Evolutionary conservation across 2,329 filamentous ascomycete genomes (phyloP), one percentile per base, ranked within the genome.

Genomic region (Phyllosticta citriasiana): DNA sequence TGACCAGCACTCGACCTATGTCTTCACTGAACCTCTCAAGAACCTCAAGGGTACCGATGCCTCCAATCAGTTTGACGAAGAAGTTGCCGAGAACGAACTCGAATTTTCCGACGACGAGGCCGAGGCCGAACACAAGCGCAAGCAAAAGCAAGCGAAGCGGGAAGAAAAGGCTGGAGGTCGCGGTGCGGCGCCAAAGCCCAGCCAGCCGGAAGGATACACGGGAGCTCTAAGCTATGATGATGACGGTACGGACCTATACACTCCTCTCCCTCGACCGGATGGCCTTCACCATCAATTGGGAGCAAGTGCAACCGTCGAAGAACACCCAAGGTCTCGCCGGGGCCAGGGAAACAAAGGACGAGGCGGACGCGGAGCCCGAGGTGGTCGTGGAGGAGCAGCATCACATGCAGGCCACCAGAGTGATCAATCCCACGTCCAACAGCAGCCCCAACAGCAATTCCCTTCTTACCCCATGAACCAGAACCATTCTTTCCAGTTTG

Each of bases 101-200:
- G 94, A 97, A 71, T 97, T 97, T 72, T 97, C 93, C 0, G 94
- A 99, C 67, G 94, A 99, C 68, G 94, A 99, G 75, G 88, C 89
- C 67, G 94, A 99, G 74, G 88, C 88, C 7, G 89, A 91, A 67
- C 85, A 91, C 71, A 95, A 77, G 68, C 72, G 72, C 59, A 68
- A 71, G 64, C 64, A 71, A 65, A 85, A 86, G 79, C 87, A 85
- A 80, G 80, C 82, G 72, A 79, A 80, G 75, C 77, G 79, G 65
- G 57, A 59, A 47, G 57, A 53, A 30, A 56, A 62, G 35, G 22
- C 53, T 16, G 60, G 47, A 19, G 27, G 57, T 10, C 57, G 51
- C 14, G 47, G 57, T 16, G 40, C 24, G 14, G 57, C 35, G 33
- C 35, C 30, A 12, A 35, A 60, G 25, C 40, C 40, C 40, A 47